Base-by-base conservation (phyloP, 108 stramenopile genomes). In the Craspedostauros australis region DNA sequence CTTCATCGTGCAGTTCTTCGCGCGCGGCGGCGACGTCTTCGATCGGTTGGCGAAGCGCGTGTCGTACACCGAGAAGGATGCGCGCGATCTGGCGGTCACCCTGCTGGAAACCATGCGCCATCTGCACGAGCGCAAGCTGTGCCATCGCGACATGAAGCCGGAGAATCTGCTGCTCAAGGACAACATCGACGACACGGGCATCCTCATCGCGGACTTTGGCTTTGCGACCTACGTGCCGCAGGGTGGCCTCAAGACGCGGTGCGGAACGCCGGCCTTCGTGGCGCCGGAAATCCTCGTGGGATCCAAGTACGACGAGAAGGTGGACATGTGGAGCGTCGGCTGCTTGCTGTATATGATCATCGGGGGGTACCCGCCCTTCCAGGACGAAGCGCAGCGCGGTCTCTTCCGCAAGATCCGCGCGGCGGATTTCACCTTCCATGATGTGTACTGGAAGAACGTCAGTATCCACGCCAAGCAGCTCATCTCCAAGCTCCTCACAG, bases 211-310 rank as follows among this genome's bases (percentile, higher is more conserved):
- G 0, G 98, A 98, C 60, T 99, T 99, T 74, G 98, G 98, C 0
- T 95, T 97, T 63, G 95, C 96, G 22, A 70, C 86, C 57, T 64
- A 79, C 23, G 64, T 83, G 19, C 68, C 75, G 2, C 54, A 72
- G 25, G 64, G 72, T 6, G 31, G 70, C 1, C 50, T 50, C n/a
- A 74, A 72, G 39, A 94, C 91, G 7, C 68, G 90, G 39, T 95
- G 93, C 54, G 98, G 98, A 4, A 97, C 98, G 19, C 94, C 94
- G 12, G 91, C 93, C 12, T 96, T 95, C 65, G 95, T 98, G 12
- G 95, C 97, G 0, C 97, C 97, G 1, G 97, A 98, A 67, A 84
- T 98, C 21, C 32, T 96, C 22, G 55, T 76, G 5, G 80, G 86
- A 0, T 64, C 72, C 20, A 62, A 52, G 16, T 98, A 97, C 51